Evolutionary conservation across 148 eudicot genomes (phyloP).

Genomic region (Salicornia ramosissima): DNA sequence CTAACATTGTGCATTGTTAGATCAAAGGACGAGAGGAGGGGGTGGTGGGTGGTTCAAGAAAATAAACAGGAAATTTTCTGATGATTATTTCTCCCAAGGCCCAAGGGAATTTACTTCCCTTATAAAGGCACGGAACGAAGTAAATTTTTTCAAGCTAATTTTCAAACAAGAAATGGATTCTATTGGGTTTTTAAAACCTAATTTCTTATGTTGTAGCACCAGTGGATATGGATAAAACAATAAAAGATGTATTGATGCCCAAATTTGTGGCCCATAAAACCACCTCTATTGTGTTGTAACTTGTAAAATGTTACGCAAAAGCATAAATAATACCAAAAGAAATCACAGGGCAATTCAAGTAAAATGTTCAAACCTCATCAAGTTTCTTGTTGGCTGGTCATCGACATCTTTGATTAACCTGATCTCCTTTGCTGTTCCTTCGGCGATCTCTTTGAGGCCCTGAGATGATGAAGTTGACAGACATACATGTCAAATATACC

Average conservation of each 20-base stretch:
- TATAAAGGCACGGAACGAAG: too few species aligned
- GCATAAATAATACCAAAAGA: not conserved
- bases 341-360: not conserved
- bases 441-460: conserved; percentile 44
- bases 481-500: not conserved
- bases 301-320: not conserved
- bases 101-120: too few species aligned
- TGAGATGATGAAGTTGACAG: conserved; percentile 12
- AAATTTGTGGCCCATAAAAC: not conserved
- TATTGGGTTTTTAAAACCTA: too few species aligned
- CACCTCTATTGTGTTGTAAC: not conserved
- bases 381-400: conserved; percentile 25
- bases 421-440: conserved; percentile 24
- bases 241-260: not conserved
- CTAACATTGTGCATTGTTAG: not conserved
- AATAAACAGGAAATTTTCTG: too few species aligned
- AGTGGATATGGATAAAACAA: too few species aligned
- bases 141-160: too few species aligned
- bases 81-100: too few species aligned
- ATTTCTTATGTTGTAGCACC: too few species aligned
- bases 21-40: too few species aligned
- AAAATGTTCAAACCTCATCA: conserved; percentile 31
- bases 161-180: too few species aligned
- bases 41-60: not conserved
- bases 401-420: conserved; percentile 30